A percentile compares a stretch with the other conserved stretches of the same genome.
Conservation (phyloP, 257 asterid species). For the Petunia secreta region DNA sequence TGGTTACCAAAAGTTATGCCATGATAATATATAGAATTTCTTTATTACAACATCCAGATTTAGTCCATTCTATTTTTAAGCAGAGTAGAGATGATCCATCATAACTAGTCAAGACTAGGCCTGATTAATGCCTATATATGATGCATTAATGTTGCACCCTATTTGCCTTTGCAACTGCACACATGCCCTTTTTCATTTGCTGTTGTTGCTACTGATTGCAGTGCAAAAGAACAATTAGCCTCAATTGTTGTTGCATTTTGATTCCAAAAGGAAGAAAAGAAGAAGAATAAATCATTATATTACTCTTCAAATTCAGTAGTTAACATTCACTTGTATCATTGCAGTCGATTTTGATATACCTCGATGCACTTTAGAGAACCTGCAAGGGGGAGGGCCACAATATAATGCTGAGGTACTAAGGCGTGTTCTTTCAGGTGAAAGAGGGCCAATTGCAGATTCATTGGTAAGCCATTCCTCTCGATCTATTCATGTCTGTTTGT, state of each 20-base stretch:
- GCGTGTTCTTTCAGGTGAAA: conserved; percentile 62
- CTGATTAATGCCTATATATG: background rate
- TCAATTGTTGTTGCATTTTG: background rate
- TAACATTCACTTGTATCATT: background rate
- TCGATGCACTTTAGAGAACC: conserved; percentile 66
- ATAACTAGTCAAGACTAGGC: background rate
- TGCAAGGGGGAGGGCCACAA: conserved; percentile 67
- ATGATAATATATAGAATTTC: background rate
- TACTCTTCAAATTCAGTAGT: conserved; percentile 8
- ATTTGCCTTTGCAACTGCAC: background rate
- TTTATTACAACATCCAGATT: background rate
- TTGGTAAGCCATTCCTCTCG: conserved; percentile 42
- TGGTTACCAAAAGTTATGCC: background rate
- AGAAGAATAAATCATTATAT: background rate
- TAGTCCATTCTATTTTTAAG: background rate
- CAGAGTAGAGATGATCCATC: background rate
- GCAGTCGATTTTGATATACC: conserved; percentile 76
- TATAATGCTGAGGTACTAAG: conserved; percentile 57
- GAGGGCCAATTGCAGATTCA: conserved; percentile 66
- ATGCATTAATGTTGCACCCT: background rate
- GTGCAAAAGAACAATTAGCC: background rate
- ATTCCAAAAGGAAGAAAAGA: background rate
- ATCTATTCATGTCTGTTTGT: background rate
- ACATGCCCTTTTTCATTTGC: background rate
- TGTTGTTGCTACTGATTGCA: background rate